Evolutionary conservation across 2,329 filamentous ascomycete genomes (phyloP).

Genomic region (Fusarium pseudocircinatum): DNA sequence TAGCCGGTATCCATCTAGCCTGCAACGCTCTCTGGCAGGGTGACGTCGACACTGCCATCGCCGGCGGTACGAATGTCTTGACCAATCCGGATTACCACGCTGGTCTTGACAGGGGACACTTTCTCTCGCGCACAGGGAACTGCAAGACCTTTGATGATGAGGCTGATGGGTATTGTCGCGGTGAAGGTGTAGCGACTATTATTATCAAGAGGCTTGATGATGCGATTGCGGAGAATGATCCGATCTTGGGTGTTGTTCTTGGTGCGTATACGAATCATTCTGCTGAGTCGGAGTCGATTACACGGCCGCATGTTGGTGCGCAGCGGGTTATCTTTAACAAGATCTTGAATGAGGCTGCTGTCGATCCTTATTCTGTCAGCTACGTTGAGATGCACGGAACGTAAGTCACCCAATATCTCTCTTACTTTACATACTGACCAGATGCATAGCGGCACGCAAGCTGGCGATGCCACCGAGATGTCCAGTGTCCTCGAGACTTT

Average conservation of each 20-base stretch:
- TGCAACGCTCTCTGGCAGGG: conserved; percentile 75
- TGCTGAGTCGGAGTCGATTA: conserved; percentile 75
- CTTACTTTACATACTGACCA: rapidly evolving
- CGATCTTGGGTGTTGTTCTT: conserved; percentile 69
- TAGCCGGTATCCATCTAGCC: conserved; percentile 74
- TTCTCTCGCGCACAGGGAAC: conserved; percentile 61
- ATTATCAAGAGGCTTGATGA: conserved; percentile 62
- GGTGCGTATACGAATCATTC: conserved; percentile 76
- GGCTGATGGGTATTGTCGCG: conserved; percentile 68
- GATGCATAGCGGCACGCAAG: conserved; percentile 58
- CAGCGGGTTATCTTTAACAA: conserved; percentile 70
- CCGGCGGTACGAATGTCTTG: conserved; percentile 77
- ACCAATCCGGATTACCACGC: conserved; percentile 74
- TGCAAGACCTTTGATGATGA: conserved; percentile 64
- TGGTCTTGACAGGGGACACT: conserved; percentile 71
- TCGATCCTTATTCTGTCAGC: conserved; percentile 79
- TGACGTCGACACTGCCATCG: conserved; percentile 83
- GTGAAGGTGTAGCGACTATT: conserved; percentile 58
- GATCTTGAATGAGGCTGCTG: conserved; percentile 75
- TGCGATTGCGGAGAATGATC: conserved; percentile 67
- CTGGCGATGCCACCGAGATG: conserved; percentile 87
- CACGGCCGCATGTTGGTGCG: conserved; percentile 71
- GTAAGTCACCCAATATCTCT: neutral
- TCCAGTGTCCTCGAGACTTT: conserved; percentile 72
- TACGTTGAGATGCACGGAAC: conserved; percentile 90